Conservation (phyloP, 495 filamentous ascomycete species). For the Hyaloscypha finlandica region DNA sequence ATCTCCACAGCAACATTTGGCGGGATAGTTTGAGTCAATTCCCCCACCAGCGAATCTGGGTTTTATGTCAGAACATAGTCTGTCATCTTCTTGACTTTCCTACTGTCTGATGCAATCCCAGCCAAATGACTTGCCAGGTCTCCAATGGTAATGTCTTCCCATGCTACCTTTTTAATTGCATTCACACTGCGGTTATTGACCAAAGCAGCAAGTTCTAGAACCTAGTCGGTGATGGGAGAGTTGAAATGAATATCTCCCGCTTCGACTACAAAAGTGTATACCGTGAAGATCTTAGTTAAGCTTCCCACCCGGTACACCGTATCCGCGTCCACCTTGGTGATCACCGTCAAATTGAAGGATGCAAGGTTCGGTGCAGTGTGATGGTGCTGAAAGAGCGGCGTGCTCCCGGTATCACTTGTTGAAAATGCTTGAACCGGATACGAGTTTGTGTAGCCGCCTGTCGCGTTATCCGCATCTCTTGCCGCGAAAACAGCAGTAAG, state of each 20-base stretch:
- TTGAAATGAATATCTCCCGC: conserved; percentile 37
- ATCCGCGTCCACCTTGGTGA: conserved; percentile 39
- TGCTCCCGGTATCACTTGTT: conserved; percentile 33
- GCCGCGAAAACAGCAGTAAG: conserved; percentile 37
- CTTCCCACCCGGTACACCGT: conserved; percentile 51
- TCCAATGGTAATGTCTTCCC: conserved; percentile 57
- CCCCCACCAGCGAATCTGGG: conserved; percentile 7
- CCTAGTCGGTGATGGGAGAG: conserved; percentile 48
- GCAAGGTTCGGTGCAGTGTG: conserved; percentile 44
- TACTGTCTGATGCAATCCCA: conserved; percentile 43
- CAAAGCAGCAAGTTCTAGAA: conserved; percentile 51
- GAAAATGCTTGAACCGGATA: conserved; percentile 46
- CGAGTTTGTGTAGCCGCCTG: background rate
- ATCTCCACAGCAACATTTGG: conserved; percentile 5
- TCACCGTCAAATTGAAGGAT: background rate
- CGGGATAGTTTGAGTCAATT: background rate
- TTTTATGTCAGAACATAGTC: background rate
- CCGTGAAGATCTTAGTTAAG: conserved; percentile 50
- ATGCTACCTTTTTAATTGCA: conserved; percentile 36
- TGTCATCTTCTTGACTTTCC: background rate
- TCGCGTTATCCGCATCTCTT: conserved; percentile 1
- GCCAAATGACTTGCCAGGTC: conserved; percentile 54
- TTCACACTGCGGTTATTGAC: conserved; percentile 34
- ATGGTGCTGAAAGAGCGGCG: conserved; percentile 48
- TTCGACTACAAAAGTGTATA: conserved; percentile 43